Evolutionary conservation across 2,329 filamentous ascomycete species (phyloP).

Genomic region (Fusarium torulosum): DNA sequence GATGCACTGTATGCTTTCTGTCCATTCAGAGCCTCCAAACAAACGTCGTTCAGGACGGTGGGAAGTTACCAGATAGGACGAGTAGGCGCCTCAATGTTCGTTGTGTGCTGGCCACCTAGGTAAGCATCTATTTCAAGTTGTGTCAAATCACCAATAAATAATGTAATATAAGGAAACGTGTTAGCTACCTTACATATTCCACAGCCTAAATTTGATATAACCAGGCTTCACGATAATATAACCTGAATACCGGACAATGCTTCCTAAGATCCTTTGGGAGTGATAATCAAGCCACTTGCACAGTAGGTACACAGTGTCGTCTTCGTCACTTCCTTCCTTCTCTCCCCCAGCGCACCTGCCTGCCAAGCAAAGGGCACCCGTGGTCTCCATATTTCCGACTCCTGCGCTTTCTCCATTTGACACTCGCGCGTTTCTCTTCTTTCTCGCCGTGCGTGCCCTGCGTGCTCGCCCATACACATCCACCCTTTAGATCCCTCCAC

Average conservation of each 20-base stretch:
- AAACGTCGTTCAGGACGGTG: slow-evolving; percentile 21
- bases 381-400: slow-evolving; percentile 25
- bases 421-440: slow-evolving; percentile 31
- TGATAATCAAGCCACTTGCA: slow-evolving; percentile 11
- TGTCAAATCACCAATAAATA: not conserved
- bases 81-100: slow-evolving; percentile 4
- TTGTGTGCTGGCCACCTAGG: not conserved
- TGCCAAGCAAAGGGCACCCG: slow-evolving; percentile 39
- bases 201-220: not conserved
- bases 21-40: slow-evolving; percentile 34
- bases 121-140: not conserved
- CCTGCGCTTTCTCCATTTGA: slow-evolving; percentile 36
- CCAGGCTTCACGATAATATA: not conserved
- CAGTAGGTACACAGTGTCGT: slow-evolving; percentile 32
- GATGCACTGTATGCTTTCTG: slow-evolving; percentile 38
- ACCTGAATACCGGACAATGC: not conserved
- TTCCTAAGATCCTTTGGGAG: not conserved
- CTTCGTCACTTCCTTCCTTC: slow-evolving; percentile 41
- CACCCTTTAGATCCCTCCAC: not conserved
- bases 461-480: not conserved
- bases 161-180: not conserved
- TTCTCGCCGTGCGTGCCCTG: not conserved
- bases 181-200: not conserved
- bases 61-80: slow-evolving; percentile 9
- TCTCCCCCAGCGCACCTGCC: slow-evolving; percentile 44